Evolutionary conservation across 345 rosid genomes (phyloP).

Genomic region (Acer yangbiense): DNA sequence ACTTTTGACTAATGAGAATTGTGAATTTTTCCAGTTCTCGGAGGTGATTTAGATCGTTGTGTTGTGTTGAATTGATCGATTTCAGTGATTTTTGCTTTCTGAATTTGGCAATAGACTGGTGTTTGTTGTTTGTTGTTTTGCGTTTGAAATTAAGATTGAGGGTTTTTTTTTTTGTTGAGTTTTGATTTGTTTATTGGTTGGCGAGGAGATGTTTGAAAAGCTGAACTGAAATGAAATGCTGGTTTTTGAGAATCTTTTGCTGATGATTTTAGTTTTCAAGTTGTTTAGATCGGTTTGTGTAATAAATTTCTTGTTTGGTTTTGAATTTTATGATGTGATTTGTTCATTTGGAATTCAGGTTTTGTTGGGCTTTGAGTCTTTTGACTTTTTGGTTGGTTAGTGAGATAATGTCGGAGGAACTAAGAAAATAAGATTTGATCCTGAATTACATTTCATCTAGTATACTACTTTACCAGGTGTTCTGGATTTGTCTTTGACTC

Average conservation of each 20-base stretch:
- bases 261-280: background rate
- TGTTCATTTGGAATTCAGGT: background rate
- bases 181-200: background rate
- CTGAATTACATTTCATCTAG: background rate
- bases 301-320: background rate
- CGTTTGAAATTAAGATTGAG: background rate
- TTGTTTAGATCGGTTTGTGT: background rate
- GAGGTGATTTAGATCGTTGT: conserved; percentile 9
- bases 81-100: background rate
- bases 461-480: background rate
- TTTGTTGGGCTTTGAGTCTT: background rate
- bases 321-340: background rate
- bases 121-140: background rate
- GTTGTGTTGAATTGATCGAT: conserved; percentile 3
- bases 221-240: background rate
- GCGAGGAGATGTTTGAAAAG: background rate
- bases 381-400: conserved; percentile 15
- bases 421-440: conserved; percentile 2
- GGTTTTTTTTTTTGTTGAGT: no score
- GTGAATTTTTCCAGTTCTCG: background rate
- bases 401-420: background rate
- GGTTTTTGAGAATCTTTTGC: background rate
- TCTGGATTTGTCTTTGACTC: background rate
- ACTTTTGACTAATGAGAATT: background rate
- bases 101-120: background rate